Base-by-base conservation (phyloP, 768 basidiomycete genomes). In the Mycena leptocephala region DNA sequence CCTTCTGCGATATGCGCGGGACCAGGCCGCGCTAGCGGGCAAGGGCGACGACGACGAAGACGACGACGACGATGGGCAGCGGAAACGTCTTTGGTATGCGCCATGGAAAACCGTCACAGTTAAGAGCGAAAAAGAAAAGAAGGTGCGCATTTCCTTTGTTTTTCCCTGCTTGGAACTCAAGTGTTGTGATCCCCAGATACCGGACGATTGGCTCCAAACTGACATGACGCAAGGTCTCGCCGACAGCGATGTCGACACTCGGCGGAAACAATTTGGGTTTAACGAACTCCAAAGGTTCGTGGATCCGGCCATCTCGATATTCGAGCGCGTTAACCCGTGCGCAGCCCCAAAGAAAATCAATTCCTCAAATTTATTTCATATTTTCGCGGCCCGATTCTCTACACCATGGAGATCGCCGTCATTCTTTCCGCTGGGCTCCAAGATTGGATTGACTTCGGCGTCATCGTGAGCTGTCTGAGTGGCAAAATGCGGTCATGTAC, bases 371-470 rank as follows among this genome's bases (percentile, higher is more conserved):
- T 89, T 74, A 68, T 88, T 59, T 81, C 82, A 0, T 89, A 88
- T 79, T 89, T 89, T 80, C 83, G 85, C 26, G 88, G 88, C 41
- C 85, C 86, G 3, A 86, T 88, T 69, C 78, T 87, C 10, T 88
- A 85, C 59, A 80, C 88, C 41, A 89, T 89, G 89, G 89, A 89
- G 75, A 76, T 89, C 35, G 89, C 89, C 2, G 89, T 89, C 55
- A 55, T 88, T 24, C 84, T 89, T 24, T 81, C 89, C 32, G 88
- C 85, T 30, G 88, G 89, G 77, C 82, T 89, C 14, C 82, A 82
- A 62, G 88, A 89, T 78, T 89, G 89, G 89, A 86, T 89, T 65
- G 87, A 89, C 73, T 87, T 89, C 71, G 88, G 88, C 75, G 88
- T 89, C 59, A 89, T 89, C 70, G 87, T 89, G 61, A 79, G 85